Conservation (phyloP, 257 asterid genomes). For the Nemophila menziesii region DNA sequence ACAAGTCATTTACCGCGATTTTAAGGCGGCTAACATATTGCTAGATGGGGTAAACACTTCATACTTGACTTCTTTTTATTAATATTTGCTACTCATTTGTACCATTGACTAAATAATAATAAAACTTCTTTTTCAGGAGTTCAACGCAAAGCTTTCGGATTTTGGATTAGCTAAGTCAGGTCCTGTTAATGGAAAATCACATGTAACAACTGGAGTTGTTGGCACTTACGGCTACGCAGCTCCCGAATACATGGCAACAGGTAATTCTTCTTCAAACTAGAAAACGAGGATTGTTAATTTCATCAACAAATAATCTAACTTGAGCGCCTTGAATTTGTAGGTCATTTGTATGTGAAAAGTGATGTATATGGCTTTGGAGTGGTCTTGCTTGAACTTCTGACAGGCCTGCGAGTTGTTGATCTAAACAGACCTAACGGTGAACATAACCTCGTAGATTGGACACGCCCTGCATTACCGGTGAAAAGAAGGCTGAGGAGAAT, state of each 20-base stretch:
- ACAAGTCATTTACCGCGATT: conserved; percentile 67
- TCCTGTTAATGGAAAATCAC: conserved; percentile 59
- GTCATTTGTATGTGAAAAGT: conserved; percentile 75
- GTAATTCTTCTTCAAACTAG: no score
- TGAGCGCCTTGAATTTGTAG: conserved; percentile 18
- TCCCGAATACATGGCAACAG: conserved; percentile 80
- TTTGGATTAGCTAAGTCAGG: conserved; percentile 90
- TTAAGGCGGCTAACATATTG: conserved; percentile 68
- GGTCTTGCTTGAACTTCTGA: conserved; percentile 49
- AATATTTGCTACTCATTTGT: background rate
- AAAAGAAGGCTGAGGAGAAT: conserved; percentile 9
- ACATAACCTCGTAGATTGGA: conserved; percentile 27
- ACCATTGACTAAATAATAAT: no score
- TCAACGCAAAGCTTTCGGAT: conserved; percentile 78
- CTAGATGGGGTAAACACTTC: conserved; percentile 42
- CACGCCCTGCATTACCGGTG: conserved; percentile 7
- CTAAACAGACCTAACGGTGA: conserved; percentile 43
- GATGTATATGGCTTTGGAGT: conserved; percentile 90
- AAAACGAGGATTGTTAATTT: no score
- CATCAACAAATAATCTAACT: no score
- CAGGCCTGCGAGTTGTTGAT: conserved; percentile 58
- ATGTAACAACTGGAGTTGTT: conserved; percentile 54
- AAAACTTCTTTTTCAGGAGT: conserved; percentile 24
- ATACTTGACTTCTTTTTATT: background rate
- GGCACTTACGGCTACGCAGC: conserved; percentile 94